Evolutionary conservation across 768 basidiomycete genomes (phyloP).

Genomic region (Tubosaeta sp.): DNA sequence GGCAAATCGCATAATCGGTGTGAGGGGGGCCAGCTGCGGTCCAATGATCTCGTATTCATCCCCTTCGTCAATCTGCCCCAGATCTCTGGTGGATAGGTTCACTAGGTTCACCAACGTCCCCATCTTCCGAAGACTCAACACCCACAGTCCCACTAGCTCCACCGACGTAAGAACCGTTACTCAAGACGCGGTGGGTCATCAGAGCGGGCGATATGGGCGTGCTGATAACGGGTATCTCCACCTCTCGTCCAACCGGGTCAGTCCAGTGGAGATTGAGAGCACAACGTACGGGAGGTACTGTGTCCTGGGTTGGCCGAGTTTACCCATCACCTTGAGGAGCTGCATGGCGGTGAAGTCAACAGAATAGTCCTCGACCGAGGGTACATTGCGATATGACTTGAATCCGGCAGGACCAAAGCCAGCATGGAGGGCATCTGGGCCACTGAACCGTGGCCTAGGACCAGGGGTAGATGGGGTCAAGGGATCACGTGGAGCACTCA

Average conservation of each 20-base stretch:
- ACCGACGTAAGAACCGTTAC: conserved; percentile 24
- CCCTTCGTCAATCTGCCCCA: conserved; percentile 45
- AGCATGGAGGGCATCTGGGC: conserved; percentile 52
- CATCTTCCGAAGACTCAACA: conserved; percentile 37
- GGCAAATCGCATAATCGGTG: conserved; percentile 79
- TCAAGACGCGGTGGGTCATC: conserved; percentile 26
- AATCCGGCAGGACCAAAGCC: conserved; percentile 59
- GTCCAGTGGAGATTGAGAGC: conserved; percentile 76
- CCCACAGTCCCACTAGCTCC: conserved; percentile 41
- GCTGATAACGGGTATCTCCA: conserved; percentile 26
- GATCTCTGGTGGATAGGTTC: conserved; percentile 39
- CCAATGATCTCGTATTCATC: conserved; percentile 58
- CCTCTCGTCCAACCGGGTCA: conserved; percentile 59
- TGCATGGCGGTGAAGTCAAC: conserved; percentile 77
- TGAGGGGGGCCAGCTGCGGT: conserved; percentile 70
- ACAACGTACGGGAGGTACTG: conserved; percentile 73
- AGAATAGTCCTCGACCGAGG: conserved; percentile 42
- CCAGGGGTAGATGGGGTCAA: conserved; percentile 30
- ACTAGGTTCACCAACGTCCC: conserved; percentile 44
- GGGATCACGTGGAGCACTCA: conserved; percentile 35
- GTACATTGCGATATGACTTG: conserved; percentile 41
- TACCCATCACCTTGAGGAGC: conserved; percentile 76
- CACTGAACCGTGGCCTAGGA: conserved; percentile 32
- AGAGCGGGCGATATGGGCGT: conserved; percentile 24
- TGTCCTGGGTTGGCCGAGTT: conserved; percentile 61